Evolutionary conservation across 225 moss, liverwort and hornwort species (phyloP).

Genomic region (Ulota crispa): DNA sequence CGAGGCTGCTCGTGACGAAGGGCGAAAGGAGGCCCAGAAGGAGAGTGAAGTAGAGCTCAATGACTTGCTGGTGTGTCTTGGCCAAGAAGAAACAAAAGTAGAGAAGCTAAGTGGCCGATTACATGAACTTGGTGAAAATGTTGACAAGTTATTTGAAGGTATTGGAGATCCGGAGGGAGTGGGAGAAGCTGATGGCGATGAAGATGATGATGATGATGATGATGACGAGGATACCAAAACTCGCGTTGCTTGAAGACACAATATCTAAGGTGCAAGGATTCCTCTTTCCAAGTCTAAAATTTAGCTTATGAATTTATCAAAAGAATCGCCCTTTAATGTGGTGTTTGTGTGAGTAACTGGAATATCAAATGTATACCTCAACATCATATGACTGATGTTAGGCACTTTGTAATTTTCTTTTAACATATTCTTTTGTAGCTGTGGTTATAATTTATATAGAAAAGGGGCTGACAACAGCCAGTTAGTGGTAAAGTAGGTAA

Average conservation of each 20-base stretch:
- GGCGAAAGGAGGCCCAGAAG: conserved; percentile 52
- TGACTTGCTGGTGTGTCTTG: conserved; percentile 76
- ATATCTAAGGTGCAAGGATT: conserved; percentile 11
- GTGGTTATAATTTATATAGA: conserved; percentile 16
- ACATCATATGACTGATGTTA: not conserved
- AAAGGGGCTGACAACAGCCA: conserved; percentile 5
- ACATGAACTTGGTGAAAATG: conserved; percentile 72
- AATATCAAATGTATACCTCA: conserved; percentile 8
- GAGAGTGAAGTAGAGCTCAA: conserved; percentile 75
- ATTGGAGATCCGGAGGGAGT: conserved; percentile 75
- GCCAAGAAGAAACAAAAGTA: conserved; percentile 86
- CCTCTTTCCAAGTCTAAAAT: not conserved
- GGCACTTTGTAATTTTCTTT: conserved; percentile 18
- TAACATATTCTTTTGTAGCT: conserved; percentile 22
- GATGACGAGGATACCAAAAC: not conserved
- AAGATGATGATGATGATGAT: conserved; percentile 15
- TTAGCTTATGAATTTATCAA: conserved; percentile 31
- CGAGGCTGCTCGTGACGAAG: conserved; percentile 55
- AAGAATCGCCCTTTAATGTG: conserved; percentile 1
- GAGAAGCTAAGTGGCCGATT: conserved; percentile 61
- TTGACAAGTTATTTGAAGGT: conserved; percentile 57
- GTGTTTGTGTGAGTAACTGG: conserved; percentile 14
- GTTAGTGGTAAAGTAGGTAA: not conserved
- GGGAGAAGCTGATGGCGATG: conserved; percentile 46
- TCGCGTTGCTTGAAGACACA: not conserved